These are phyloP conservation scores for Fusarium musae DNA, from an alignment of 2,329 filamentous ascomycete genomes.

Conservation along the genomic window DNA sequence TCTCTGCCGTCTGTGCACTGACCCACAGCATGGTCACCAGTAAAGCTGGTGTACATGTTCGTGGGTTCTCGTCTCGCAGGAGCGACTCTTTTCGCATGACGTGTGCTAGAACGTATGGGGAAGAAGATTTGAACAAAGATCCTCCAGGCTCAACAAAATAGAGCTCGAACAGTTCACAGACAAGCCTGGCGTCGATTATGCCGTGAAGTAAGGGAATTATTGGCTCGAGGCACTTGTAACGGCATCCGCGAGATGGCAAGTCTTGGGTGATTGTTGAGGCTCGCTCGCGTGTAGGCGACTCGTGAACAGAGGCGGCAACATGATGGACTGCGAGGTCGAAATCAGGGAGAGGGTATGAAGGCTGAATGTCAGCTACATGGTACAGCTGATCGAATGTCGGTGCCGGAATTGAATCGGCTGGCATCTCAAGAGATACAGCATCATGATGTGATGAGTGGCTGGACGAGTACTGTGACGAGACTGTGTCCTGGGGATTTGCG, in stretches of 20 bases:
- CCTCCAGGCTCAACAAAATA: not conserved
- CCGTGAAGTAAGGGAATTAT: not conserved
- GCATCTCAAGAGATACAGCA: not conserved
- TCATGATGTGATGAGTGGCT: not conserved
- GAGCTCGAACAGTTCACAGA: not conserved
- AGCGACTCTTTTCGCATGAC: not conserved
- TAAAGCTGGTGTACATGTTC: not conserved
- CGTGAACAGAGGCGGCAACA: not conserved
- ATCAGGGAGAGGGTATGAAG: not conserved
- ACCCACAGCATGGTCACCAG: not conserved
- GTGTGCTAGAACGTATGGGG: not conserved
- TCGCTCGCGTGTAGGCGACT: not conserved
- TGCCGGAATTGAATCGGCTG: not conserved
- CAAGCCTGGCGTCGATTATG: not conserved
- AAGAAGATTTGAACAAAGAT: not conserved
- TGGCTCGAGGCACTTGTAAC: not conserved
- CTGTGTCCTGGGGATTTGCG: not conserved
- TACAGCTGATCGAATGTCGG: not conserved
- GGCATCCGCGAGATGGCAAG: not conserved
- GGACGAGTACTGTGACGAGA: not conserved
- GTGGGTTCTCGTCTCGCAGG: not conserved
- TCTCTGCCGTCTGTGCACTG: constrained; percentile 1
- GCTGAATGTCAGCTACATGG: not conserved
- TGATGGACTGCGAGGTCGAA: not conserved
- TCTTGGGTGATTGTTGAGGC: not conserved